A percentile compares a stretch with the other conserved stretches of the same genome.
Conservation (phyloP, 1,284 basidiomycete species). For the Schizophyllum amplum region DNA sequence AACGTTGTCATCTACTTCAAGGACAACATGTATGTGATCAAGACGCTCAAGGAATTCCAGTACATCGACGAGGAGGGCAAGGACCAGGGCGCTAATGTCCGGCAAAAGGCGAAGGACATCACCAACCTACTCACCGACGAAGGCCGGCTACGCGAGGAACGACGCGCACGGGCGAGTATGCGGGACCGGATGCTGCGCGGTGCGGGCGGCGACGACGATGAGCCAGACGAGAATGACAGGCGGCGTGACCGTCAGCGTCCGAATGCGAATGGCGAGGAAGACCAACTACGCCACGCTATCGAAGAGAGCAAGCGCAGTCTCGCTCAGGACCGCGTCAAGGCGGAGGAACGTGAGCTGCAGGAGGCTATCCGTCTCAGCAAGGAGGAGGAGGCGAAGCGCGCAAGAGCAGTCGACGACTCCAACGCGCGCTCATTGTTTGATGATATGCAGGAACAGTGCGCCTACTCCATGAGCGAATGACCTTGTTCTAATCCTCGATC, state of each 20-base stretch:
- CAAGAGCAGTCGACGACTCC: constrained; percentile 62
- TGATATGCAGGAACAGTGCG: constrained; percentile 68
- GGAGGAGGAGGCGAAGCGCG: constrained; percentile 77
- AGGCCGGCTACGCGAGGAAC: constrained; percentile 77
- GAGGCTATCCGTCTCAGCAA: constrained; percentile 78
- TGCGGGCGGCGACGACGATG: constrained; percentile 30
- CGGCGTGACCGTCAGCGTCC: constrained; percentile 38
- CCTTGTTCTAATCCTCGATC: constrained; percentile 17
- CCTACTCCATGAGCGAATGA: constrained; percentile 19
- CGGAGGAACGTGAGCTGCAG: constrained; percentile 75
- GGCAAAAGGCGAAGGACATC: constrained; percentile 99
- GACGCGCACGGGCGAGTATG: constrained; percentile 84
- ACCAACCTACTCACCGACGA: constrained; percentile 94
- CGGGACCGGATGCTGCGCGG: constrained; percentile 78
- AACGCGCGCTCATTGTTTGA: constrained; percentile 82
- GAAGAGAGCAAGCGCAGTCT: constrained; percentile 59
- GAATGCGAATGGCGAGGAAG: constrained; percentile 49
- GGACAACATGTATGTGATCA: constrained; percentile 97
- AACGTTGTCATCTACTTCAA: constrained; percentile 98
- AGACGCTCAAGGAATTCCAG: constrained; percentile 99
- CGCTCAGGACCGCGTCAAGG: constrained; percentile 64
- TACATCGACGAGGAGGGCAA: constrained; percentile 94
- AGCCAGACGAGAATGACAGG: constrained; percentile 21
- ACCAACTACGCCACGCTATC: constrained; percentile 76
- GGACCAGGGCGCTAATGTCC: constrained; percentile 97